Conservation (phyloP, 2,329 filamentous ascomycete species). For the Colletotrichum sp. region DNA sequence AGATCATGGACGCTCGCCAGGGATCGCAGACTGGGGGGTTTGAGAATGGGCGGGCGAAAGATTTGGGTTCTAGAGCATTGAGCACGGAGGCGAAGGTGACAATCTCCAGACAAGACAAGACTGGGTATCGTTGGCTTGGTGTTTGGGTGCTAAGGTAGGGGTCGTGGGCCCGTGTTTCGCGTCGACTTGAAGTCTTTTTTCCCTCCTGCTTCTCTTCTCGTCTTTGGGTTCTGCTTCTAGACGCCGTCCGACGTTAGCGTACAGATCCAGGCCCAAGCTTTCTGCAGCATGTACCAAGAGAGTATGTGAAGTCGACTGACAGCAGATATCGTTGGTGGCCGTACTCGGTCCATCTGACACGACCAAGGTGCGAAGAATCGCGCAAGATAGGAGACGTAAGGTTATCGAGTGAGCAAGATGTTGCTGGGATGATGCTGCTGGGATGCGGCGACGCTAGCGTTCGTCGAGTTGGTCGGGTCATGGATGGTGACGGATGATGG, state of each 20-base stretch:
- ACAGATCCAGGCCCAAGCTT: background rate
- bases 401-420: background rate
- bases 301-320: background rate
- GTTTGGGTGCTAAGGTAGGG: background rate
- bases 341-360: background rate
- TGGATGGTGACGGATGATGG: background rate
- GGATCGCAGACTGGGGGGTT: background rate
- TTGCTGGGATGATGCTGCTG: background rate
- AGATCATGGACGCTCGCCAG: background rate
- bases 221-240: background rate
- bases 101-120: slow-evolving; percentile 1
- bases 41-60: background rate
- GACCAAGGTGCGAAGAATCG: background rate
- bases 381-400: background rate
- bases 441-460: background rate
- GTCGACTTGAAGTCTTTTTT: background rate
- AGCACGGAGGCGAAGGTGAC: slow-evolving; percentile 12
- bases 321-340: background rate
- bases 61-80: slow-evolving; percentile 3
- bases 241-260: background rate
- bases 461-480: background rate
- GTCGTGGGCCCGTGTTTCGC: slow-evolving; percentile 12
- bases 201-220: background rate
- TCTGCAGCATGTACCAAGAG: background rate
- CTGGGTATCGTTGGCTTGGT: background rate